Evolutionary conservation across 108 stramenopile genomes (phyloP).

Genomic region (Fistulifera pelliculosa): DNA sequence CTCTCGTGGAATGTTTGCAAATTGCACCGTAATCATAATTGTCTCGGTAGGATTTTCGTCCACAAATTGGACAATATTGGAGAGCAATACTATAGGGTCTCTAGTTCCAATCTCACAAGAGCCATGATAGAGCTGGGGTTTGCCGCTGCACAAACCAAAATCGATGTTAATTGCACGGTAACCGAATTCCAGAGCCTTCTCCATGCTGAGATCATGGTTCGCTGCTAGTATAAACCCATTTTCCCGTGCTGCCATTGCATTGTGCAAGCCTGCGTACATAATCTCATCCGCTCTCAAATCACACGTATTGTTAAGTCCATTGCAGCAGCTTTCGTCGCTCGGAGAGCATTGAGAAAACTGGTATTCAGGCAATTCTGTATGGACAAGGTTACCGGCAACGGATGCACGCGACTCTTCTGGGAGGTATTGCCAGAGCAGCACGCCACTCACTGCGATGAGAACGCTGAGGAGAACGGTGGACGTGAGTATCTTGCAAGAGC

Average conservation of each 20-base stretch:
- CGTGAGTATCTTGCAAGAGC: too few species aligned
- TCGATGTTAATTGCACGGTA: constrained; percentile 61
- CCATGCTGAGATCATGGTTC: constrained; percentile 46
- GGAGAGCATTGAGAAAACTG: constrained; percentile 9
- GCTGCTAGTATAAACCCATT: constrained; percentile 35
- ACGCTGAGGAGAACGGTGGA: background rate
- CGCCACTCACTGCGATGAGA: background rate
- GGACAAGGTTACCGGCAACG: background rate
- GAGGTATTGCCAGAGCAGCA: background rate
- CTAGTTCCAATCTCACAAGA: constrained; percentile 44
- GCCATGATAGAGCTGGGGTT: constrained; percentile 44
- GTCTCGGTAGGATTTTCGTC: constrained; percentile 47
- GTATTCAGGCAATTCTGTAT: background rate
- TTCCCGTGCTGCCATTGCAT: constrained; percentile 43
- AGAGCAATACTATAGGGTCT: constrained; percentile 33
- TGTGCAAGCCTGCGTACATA: constrained; percentile 52
- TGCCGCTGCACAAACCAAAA: constrained; percentile 52
- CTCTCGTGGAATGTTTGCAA: constrained; percentile 21
- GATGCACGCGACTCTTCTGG: background rate
- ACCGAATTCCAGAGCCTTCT: constrained; percentile 48
- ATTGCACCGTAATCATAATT: constrained; percentile 45
- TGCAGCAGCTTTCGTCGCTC: constrained; percentile 33
- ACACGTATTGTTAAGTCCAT: constrained; percentile 51
- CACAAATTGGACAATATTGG: constrained; percentile 36
- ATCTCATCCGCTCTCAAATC: constrained; percentile 47